Conservation (phyloP, 495 filamentous ascomycete genomes). For the Hypomontagnella submonticulosa region DNA sequence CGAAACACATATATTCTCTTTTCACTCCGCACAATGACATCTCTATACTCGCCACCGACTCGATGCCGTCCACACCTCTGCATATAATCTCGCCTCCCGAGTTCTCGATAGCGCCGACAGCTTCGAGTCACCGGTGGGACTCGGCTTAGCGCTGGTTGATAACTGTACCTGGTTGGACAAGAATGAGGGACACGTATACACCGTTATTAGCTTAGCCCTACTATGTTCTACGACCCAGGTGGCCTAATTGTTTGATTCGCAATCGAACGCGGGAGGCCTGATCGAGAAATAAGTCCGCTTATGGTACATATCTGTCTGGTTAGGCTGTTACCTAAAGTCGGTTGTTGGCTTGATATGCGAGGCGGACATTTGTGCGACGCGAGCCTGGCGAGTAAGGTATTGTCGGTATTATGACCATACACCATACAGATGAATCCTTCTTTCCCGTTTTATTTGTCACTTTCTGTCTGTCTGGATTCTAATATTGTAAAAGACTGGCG, state of each 20-base stretch:
- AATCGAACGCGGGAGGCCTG: slow-evolving; percentile 8
- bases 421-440: slow-evolving; percentile 30
- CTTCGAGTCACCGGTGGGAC: not conserved
- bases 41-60: not conserved
- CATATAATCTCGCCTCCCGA: not conserved
- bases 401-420: slow-evolving; percentile 36
- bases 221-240: slow-evolving; percentile 5
- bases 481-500: slow-evolving; percentile 41
- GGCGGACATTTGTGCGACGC: slow-evolving; percentile 13
- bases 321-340: not conserved
- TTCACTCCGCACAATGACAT: slow-evolving; percentile 19
- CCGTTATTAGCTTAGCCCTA: not conserved
- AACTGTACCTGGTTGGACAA: too few species aligned
- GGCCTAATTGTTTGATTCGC: not conserved
- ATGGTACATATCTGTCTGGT: slow-evolving; percentile 3
- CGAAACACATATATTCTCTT: slow-evolving; percentile 48
- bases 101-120: not conserved
- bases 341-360: slow-evolving; percentile 3
- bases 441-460: slow-evolving; percentile 39
- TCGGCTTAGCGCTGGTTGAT: not conserved
- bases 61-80: not conserved
- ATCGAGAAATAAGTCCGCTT: slow-evolving; percentile 3
- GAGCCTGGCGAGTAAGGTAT: slow-evolving; percentile 21
- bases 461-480: slow-evolving; percentile 45
- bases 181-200: too few species aligned